phyloP scores from a whole-genome alignment of 768 basidiomycete genomes.

The Boletus bicolor region DNA sequence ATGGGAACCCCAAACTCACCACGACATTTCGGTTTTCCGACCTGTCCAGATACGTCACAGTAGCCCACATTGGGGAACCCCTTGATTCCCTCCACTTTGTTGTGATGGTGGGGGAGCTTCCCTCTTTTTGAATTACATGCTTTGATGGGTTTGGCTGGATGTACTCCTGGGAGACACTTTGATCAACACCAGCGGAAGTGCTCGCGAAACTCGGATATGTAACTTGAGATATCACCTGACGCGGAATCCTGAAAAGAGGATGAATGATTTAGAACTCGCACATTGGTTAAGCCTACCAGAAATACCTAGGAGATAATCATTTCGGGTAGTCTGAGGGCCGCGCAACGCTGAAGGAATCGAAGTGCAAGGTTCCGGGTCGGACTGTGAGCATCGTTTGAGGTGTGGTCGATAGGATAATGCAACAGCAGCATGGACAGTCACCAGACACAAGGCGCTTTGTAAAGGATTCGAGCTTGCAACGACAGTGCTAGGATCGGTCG shows the following conservation, averaged over 20 bases:
- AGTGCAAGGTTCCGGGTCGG: background rate
- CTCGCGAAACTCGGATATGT: background rate
- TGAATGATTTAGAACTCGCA: background rate
- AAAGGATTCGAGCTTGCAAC: slow-evolving; percentile 45
- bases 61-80: background rate
- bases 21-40: background rate
- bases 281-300: background rate
- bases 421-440: background rate
- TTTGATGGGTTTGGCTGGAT: background rate
- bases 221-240: background rate
- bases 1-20: background rate
- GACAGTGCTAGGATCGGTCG: background rate
- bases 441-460: too few species aligned
- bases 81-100: background rate
- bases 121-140: background rate
- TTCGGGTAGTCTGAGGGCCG: background rate
- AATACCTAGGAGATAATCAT: background rate
- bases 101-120: background rate
- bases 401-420: background rate
- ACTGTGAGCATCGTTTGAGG: background rate
- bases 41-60: background rate
- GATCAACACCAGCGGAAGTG: background rate
- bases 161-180: background rate
- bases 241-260: background rate
- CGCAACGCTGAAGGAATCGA: background rate